A percentile compares a stretch with the other conserved stretches of the same genome.
phyloP scores from a whole-genome alignment of 202 grass and related monocot species.

The Saccharum hybrid region DNA sequence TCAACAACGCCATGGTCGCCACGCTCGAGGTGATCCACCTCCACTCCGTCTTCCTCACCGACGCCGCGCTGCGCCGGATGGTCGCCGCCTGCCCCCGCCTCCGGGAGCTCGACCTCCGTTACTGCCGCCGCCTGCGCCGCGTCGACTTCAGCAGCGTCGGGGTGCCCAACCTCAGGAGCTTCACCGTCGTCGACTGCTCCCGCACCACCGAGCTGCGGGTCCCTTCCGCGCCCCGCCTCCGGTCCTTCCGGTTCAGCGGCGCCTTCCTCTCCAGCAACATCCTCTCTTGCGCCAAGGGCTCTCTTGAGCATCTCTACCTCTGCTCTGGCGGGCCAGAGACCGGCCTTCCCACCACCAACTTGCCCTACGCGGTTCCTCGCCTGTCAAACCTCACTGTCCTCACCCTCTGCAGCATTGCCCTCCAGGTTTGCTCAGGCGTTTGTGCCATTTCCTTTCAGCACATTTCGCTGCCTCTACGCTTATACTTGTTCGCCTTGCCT shows the following conservation, averaged over 20 bases:
- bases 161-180: slow-evolving; percentile 57
- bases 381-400: slow-evolving; percentile 68
- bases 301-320: slow-evolving; percentile 72
- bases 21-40: slow-evolving; percentile 72
- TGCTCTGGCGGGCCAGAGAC: slow-evolving; percentile 53
- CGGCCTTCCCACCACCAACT: slow-evolving; percentile 63
- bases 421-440: slow-evolving; percentile 62
- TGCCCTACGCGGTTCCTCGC: slow-evolving; percentile 47
- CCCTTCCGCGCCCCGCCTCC: slow-evolving; percentile 48
- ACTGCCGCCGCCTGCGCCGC: slow-evolving; percentile 67
- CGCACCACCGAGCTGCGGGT: slow-evolving; percentile 58
- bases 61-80: slow-evolving; percentile 64
- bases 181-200: slow-evolving; percentile 81
- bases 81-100: slow-evolving; percentile 64
- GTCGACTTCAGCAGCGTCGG: slow-evolving; percentile 55
- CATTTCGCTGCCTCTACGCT: slow-evolving; percentile 38
- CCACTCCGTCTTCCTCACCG: slow-evolving; percentile 58
- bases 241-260: slow-evolving; percentile 72
- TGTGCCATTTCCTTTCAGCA: neutral
- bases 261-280: slow-evolving; percentile 61
- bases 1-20: slow-evolving; percentile 51
- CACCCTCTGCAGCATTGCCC: slow-evolving; percentile 85
- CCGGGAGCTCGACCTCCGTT: slow-evolving; percentile 67
- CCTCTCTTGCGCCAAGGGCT: slow-evolving; percentile 15
- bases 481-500: slow-evolving; percentile 21